These are phyloP conservation scores for Diaporthe sp. DNA, from an alignment of 2,329 filamentous ascomycete genomes.

Conservation along the genomic window DNA sequence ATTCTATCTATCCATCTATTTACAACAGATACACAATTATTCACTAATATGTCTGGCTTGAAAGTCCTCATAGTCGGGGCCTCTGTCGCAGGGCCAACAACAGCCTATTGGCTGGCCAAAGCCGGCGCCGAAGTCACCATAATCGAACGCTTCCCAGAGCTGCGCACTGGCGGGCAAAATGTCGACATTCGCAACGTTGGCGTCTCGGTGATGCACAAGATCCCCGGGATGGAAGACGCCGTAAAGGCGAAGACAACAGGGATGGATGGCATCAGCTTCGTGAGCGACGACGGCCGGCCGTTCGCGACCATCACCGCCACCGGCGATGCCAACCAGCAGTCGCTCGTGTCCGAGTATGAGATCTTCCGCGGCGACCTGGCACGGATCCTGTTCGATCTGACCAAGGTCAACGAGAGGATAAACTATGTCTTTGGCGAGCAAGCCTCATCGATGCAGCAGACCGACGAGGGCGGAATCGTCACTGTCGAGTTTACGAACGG, in stretches of 20 bases:
- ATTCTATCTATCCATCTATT: neutral
- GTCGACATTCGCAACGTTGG: conserved; percentile 50
- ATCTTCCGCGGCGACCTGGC: conserved; percentile 59
- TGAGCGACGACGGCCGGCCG: conserved; percentile 49
- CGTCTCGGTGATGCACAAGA: conserved; percentile 50
- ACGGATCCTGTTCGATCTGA: conserved; percentile 24
- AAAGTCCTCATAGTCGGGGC: conserved; percentile 47
- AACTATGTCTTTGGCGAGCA: conserved; percentile 42
- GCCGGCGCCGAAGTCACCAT: conserved; percentile 40
- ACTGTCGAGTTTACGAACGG: conserved; percentile 53
- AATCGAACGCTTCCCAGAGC: conserved; percentile 41
- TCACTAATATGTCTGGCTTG: conserved; percentile 39
- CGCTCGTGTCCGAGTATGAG: conserved; percentile 58
- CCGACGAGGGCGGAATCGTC: conserved; percentile 44
- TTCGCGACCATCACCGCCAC: conserved; percentile 48
- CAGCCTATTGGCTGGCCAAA: conserved; percentile 44
- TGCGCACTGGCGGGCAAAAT: conserved; percentile 45
- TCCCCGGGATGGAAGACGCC: conserved; percentile 50
- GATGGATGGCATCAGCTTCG: conserved; percentile 55
- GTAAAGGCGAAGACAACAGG: conserved; percentile 49
- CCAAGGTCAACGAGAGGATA: conserved; percentile 41
- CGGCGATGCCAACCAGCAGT: conserved; percentile 52
- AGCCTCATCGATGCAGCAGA: conserved; percentile 45
- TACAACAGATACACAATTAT: neutral
- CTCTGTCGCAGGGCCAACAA: conserved; percentile 40